Base-by-base conservation (phyloP, 495 filamentous ascomycete genomes). In the Penicilliopsis zonata region DNA sequence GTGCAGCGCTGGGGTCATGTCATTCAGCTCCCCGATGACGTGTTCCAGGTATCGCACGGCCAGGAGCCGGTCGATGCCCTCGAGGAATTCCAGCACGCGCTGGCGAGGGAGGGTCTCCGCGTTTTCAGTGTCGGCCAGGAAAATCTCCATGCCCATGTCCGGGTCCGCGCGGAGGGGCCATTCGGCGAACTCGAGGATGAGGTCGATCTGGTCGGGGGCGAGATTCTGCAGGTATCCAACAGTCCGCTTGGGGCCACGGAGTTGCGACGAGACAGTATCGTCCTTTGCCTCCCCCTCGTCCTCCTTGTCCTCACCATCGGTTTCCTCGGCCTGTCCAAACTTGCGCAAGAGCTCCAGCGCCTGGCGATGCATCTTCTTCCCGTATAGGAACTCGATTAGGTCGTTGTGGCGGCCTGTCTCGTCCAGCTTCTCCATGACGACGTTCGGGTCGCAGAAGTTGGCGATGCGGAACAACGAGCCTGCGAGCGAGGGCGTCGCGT, bases 391-490 rank as follows among this genome's bases (percentile, higher is more conserved):
- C 45, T 99, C 87, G 18, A 99, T 88, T 0, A 99, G 62, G 50
- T 96, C 90, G 34, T 80, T 85, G 52, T 94, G 94, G 28, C 86
- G 81, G 25, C 82, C 80, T 31, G 77, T 81, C 49, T 94, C 86
- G 36, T 92, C 76, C 6, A 99, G 66, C 38, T 82, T 78, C 53
- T 95, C 82, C 50, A 92, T 88, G 16, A 99, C 87, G 1, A 99
- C 90, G 17, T 82, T 80, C 0, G 90, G 88, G 41, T 96, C 88
- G 44, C 90, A 95, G 53, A 94, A 95, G 50, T 99, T 99, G 50
- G 85, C 78, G 30, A 96, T 85, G 9, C 92, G 85, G 57, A 99
- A 94, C 1, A 99, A 72, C 2, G 86, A 82, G 1, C 82, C 84
- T 18, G 84, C 86, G 1, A 96, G 65, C 2, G 80, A 73, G 4